Percentiles rank a stretch among this genome's conserved stretches.
phyloP scores from a whole-genome alignment of 257 asterid species.

The Lycium barbarum region DNA sequence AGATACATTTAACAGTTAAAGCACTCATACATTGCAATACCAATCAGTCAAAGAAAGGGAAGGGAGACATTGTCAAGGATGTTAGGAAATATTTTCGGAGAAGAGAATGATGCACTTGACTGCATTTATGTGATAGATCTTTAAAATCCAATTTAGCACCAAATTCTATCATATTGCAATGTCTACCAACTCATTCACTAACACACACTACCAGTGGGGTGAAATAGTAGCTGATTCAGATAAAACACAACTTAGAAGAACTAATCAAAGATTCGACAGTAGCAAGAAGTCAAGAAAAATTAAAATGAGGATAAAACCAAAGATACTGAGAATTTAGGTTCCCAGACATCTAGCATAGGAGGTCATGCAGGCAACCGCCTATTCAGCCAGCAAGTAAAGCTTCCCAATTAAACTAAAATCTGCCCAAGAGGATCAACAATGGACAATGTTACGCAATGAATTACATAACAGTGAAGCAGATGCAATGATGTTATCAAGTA shows the following conservation, averaged over 20 bases:
- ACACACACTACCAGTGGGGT: not conserved
- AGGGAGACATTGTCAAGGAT: conserved; percentile 2
- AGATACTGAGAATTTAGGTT: not conserved
- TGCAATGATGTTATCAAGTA: not conserved
- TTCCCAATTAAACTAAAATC: conserved; percentile 24
- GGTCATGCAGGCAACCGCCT: not conserved
- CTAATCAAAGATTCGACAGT: not conserved
- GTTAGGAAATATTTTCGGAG: not conserved
- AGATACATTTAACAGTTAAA: not conserved
- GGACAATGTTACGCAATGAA: not conserved
- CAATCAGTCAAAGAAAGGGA: not conserved
- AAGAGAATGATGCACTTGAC: conserved; percentile 1
- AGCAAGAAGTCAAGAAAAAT: not conserved
- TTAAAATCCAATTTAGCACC: conserved; percentile 3
- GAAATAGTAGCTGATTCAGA: conserved; percentile 9
- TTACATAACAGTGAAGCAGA: not conserved
- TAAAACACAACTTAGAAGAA: not conserved
- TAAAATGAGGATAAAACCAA: not conserved
- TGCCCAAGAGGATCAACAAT: not conserved
- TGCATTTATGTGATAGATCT: conserved; percentile 27
- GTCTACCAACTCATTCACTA: not conserved
- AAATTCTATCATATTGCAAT: conserved; percentile 10
- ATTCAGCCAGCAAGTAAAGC: not conserved
- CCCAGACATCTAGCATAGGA: not conserved
- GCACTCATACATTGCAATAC: not conserved